Evolutionary conservation across 257 asterid genomes (phyloP).

Genomic region (Verbascum thapsus): DNA sequence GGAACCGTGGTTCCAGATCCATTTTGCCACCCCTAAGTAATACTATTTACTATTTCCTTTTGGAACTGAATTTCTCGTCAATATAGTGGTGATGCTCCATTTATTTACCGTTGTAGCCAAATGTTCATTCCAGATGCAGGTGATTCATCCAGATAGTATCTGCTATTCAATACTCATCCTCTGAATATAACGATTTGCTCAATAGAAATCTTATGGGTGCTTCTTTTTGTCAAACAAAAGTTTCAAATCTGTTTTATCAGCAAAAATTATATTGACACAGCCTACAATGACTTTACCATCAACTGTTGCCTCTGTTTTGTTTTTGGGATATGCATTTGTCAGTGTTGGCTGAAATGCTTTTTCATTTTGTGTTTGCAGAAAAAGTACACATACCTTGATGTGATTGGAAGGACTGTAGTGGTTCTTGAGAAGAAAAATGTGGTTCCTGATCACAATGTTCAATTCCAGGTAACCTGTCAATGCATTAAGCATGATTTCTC

Average conservation of each 20-base stretch:
- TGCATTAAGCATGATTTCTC: constrained; percentile 3
- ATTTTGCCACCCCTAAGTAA: neutral
- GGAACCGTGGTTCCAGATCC: too few species aligned
- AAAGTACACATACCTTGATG: constrained; percentile 93
- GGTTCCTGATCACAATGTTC: constrained; percentile 89
- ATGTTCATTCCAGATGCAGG: constrained; percentile 13
- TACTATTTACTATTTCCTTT: neutral
- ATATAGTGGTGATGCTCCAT: neutral
- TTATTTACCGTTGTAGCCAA: constrained; percentile 10
- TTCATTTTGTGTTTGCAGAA: constrained; percentile 58
- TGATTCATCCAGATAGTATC: constrained; percentile 10
- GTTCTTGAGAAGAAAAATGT: constrained; percentile 88
- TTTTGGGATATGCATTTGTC: constrained; percentile 2
- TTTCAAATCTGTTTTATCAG: neutral
- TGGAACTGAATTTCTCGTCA: constrained; percentile 1
- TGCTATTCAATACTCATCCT: neutral
- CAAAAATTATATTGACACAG: constrained; percentile 2
- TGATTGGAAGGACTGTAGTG: constrained; percentile 89
- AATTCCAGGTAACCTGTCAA: constrained; percentile 76
- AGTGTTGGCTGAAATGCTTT: constrained; percentile 32
- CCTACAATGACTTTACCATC: constrained; percentile 14
- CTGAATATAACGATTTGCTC: neutral
- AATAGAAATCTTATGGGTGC: neutral
- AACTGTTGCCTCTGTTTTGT: constrained; percentile 14
- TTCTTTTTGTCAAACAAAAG: neutral